phyloP scores from a whole-genome alignment of 1,284 basidiomycete species.

The Ceratobasidium sp. region DNA sequence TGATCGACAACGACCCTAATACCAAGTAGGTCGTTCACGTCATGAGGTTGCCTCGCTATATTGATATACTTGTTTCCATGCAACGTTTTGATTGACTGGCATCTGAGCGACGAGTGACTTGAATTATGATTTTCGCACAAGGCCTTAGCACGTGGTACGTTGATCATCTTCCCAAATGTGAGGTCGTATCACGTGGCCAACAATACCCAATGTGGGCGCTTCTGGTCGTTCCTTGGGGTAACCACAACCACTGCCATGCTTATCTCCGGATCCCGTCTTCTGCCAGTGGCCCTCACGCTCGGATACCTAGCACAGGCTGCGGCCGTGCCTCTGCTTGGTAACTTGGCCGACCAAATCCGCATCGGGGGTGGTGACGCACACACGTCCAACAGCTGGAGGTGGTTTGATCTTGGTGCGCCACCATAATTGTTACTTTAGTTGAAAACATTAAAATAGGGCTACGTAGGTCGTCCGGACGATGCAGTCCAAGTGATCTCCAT shows the following conservation, averaged over 20 bases:
- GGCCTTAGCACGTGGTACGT: too few species aligned
- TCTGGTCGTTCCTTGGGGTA: constrained; percentile 1
- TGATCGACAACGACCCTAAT: too few species aligned
- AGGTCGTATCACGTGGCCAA: constrained; percentile 5
- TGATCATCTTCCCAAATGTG: neutral
- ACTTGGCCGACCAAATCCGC: neutral
- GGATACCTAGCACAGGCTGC: neutral
- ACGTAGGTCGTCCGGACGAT: constrained; percentile 41
- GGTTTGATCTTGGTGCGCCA: constrained; percentile 9
- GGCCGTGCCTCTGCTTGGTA: neutral
- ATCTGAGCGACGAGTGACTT: too few species aligned
- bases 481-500: constrained; percentile 52
- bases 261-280: neutral
- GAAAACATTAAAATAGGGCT: neutral
- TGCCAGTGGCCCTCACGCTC: constrained; percentile 9
- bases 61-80: too few species aligned
- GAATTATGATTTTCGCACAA: too few species aligned
- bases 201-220: constrained; percentile 22
- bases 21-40: too few species aligned
- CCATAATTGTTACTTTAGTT: too few species aligned
- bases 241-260: constrained; percentile 8
- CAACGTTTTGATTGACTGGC: too few species aligned
- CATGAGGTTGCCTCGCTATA: too few species aligned
- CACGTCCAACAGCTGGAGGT: constrained; percentile 12
- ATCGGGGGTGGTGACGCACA: neutral